Evolutionary conservation across 306 rosid genomes (phyloP).

Genomic region (Rosa persica): DNA sequence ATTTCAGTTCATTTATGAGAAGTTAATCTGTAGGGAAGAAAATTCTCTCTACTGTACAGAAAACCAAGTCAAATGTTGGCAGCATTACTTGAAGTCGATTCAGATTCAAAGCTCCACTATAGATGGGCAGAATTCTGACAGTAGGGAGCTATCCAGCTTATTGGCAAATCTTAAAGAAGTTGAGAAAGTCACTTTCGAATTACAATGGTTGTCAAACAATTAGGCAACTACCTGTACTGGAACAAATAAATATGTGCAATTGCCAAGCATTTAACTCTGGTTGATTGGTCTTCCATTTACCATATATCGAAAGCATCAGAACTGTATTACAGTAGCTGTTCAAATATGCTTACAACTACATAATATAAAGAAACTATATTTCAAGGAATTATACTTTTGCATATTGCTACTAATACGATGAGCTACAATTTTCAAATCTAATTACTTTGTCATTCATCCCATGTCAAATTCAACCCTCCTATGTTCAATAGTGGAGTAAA

Average conservation of each 20-base stretch:
- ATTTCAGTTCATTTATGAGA: no score
- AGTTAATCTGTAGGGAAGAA: background rate
- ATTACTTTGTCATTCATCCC: background rate
- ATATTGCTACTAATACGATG: slow-evolving; percentile 1
- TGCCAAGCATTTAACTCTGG: background rate
- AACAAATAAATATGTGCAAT: background rate
- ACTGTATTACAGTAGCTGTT: background rate
- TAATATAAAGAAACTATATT: background rate
- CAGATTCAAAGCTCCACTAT: background rate
- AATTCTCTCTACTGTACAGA: background rate
- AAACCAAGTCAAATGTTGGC: background rate
- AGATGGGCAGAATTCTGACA: background rate
- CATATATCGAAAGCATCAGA: no score
- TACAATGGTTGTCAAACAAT: background rate
- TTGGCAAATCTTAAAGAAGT: background rate
- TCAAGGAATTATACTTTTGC: background rate
- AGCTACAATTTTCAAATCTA: slow-evolving; percentile 2
- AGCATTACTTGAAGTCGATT: background rate
- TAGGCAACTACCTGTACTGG: no score
- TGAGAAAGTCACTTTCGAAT: background rate
- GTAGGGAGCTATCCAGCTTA: background rate
- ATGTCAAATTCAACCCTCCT: no score
- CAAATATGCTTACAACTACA: background rate
- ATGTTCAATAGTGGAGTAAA: no score
- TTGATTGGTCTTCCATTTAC: background rate